Percentiles rank a stretch among this genome's conserved stretches.
Conservation (phyloP, 306 rosid species). For the Lupinus albus region DNA sequence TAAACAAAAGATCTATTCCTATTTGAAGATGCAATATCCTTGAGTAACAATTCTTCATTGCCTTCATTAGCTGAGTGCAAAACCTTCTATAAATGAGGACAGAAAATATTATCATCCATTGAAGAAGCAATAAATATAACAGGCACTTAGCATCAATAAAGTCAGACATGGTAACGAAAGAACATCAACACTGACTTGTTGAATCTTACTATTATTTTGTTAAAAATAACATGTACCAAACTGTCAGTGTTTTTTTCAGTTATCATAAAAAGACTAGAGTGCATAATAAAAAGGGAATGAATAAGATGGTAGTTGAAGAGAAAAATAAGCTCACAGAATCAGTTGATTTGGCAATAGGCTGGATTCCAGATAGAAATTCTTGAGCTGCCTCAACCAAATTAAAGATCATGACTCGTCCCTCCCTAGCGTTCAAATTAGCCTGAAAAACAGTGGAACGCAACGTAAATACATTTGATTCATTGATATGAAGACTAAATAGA, state of each 20-base stretch:
- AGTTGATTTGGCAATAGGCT: conserved; percentile 59
- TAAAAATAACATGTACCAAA: conserved; percentile 19
- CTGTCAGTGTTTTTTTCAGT: conserved; percentile 5
- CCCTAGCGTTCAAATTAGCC: conserved; percentile 90
- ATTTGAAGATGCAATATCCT: conserved; percentile 57
- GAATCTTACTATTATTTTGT: conserved; percentile 24
- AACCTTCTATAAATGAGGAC: conserved; percentile 54
- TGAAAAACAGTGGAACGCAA: conserved; percentile 42
- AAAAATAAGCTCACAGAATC: conserved; percentile 56
- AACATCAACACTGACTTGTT: conserved; percentile 25
- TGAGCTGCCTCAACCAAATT: conserved; percentile 98
- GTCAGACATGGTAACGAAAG: conserved; percentile 28
- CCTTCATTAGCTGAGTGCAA: conserved; percentile 46
- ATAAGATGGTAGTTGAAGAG: background rate
- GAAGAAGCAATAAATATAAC: conserved; percentile 20
- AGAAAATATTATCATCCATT: conserved; percentile 36
- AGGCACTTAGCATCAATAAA: conserved; percentile 29
- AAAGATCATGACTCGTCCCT: conserved; percentile 91
- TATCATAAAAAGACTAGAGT: background rate
- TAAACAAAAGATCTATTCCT: conserved; percentile 69
- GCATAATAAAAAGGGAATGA: conserved; percentile 24
- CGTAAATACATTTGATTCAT: background rate
- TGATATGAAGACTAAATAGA: too few relatives aligned
- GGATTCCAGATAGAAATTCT: conserved; percentile 86
- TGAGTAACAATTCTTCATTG: conserved; percentile 55